phyloP scores from a whole-genome alignment of 148 eudicot species.

The Rhododendron henanense region DNA sequence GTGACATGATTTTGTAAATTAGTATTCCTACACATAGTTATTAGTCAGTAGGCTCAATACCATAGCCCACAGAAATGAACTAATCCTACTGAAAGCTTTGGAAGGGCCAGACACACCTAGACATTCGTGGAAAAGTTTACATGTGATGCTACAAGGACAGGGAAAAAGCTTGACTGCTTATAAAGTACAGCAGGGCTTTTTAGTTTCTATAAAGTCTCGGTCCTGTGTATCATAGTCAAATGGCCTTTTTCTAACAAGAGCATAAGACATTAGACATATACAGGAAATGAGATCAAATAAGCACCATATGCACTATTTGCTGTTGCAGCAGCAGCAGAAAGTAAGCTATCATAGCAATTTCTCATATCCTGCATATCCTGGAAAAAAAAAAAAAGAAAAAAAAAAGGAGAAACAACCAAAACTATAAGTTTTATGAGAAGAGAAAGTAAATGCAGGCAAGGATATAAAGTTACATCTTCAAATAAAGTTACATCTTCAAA shows the following conservation, averaged over 20 bases:
- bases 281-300: neutral
- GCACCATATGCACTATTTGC: conserved; percentile 89
- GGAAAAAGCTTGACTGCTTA: neutral
- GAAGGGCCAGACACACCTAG: neutral
- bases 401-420: neutral
- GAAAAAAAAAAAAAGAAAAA: conserved; percentile 13
- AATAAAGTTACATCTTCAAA: neutral
- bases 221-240: neutral
- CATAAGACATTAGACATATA: neutral
- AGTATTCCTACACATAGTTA: neutral
- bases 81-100: neutral
- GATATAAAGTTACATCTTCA: neutral
- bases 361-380: conserved; percentile 96
- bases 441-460: neutral
- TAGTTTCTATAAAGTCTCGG: neutral
- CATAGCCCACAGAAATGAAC: neutral
- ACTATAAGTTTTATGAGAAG: neutral
- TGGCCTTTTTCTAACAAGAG: neutral
- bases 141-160: neutral
- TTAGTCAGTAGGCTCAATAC: neutral
- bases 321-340: conserved; percentile 95
- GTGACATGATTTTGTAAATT: neutral
- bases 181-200: neutral
- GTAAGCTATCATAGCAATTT: conserved; percentile 85
- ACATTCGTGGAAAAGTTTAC: neutral